Base-by-base conservation (phyloP, 1,284 basidiomycete genomes). In the Cutaneotrichosporon arboriforme region DNA sequence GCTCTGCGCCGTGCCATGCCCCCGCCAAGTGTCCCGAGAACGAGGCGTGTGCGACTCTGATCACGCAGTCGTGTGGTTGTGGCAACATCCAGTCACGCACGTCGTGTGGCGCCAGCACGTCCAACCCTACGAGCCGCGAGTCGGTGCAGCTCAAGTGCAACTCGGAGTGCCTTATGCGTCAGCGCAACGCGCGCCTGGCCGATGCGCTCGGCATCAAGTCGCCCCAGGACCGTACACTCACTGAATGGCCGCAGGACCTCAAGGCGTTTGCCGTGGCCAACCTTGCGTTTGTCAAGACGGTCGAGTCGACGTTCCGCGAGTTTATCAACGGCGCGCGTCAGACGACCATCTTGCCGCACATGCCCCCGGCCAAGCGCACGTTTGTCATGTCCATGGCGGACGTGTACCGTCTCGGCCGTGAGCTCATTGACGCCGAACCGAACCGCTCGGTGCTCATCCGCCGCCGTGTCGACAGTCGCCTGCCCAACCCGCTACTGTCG, bases 371-470 rank as follows among this genome's bases (percentile, higher is more conserved):
- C 14, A 81, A 86, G 51, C 80, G 89, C 46, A 85, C 86, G 59
- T 90, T 92, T 67, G 87, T 90, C 12, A 81, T 66, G 26, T 60
- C 86, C 80, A 80, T 91, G 23, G 87, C 88, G 2, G 76, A 80
- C 20, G 76, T 85, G 2, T 92, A 93, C 67, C 79, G 86, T n/a
- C 83, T 91, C 69, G 86, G 87, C 59, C 83, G 84, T 0, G 82
- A 86, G 64, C 82, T 90, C 78, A 82, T 92, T 20, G 90, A 92
- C 68, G 85, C 86, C 63, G 90, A 91, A 63, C 90, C 90, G 0
- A 80, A 87, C 66, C 78, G 65, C 51, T 65, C 87, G 59, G 86
- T 92, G 1, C 85, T 89, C 68, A 81, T 93, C 48, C 77, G 88
- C 41, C 81, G 88, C 10, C 81, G 88, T 20, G 75, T 90, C 43